These are phyloP conservation scores for Teratosphaeria viscida DNA, from an alignment of 2,329 filamentous ascomycete genomes.

Conservation along the genomic window DNA sequence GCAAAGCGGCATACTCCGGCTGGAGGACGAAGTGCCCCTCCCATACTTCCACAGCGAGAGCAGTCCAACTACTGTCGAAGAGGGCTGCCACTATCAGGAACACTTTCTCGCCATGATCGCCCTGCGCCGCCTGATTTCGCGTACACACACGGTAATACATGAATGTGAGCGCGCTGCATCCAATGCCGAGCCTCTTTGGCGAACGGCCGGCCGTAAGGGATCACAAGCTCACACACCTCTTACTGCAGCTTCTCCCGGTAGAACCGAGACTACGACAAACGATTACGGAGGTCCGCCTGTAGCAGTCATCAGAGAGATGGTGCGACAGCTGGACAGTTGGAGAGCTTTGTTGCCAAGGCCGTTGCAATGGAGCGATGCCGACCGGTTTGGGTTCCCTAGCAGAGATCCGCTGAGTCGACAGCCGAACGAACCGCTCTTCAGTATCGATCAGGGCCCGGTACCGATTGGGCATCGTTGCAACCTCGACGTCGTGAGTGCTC, in stretches of 20 bases:
- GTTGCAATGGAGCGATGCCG: slow-evolving; percentile 49
- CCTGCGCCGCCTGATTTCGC: slow-evolving; percentile 42
- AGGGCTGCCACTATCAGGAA: slow-evolving; percentile 42
- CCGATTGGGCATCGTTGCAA: slow-evolving; percentile 41
- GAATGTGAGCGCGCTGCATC: slow-evolving; percentile 36
- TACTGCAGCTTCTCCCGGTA: not conserved
- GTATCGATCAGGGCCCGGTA: slow-evolving; percentile 35
- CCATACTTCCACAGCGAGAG: slow-evolving; percentile 37
- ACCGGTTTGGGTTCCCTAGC: slow-evolving; percentile 34
- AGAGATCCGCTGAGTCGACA: slow-evolving; percentile 18
- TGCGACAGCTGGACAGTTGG: slow-evolving; percentile 48
- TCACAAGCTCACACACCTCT: slow-evolving; percentile 1
- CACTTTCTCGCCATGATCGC: slow-evolving; percentile 52
- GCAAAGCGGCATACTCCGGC: slow-evolving; percentile 42
- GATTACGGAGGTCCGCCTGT: slow-evolving; percentile 30
- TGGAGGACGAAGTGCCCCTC: slow-evolving; percentile 45
- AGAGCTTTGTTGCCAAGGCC: slow-evolving; percentile 44
- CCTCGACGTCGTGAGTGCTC: slow-evolving; percentile 46
- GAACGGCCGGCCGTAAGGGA: not conserved
- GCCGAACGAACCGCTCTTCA: slow-evolving; percentile 34
- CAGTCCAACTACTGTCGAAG: not conserved
- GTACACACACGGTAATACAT: slow-evolving; percentile 43
- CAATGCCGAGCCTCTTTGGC: slow-evolving; percentile 8
- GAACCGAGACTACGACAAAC: slow-evolving; percentile 8
- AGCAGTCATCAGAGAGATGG: slow-evolving; percentile 41